Percentiles rank a stretch among this genome's conserved stretches.
Evolutionary conservation across 2,329 filamentous ascomycete genomes (phyloP).

Genomic region (Myriosclerotinia duriaeana): DNA sequence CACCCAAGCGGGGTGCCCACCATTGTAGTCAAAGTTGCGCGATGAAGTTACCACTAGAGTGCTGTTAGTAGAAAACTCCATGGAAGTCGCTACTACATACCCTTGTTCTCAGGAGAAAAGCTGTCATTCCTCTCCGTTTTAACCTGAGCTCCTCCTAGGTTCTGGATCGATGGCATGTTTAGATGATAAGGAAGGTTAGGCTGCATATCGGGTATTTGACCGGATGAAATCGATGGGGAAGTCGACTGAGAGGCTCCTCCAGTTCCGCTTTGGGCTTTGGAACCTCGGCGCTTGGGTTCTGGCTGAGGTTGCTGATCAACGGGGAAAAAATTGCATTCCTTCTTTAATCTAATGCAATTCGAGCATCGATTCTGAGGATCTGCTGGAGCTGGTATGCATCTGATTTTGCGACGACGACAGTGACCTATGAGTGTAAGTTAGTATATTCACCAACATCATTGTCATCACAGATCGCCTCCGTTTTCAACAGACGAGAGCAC

Average conservation of each 20-base stretch:
- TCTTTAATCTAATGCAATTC: conserved; percentile 92
- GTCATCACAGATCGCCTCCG: conserved; percentile 22
- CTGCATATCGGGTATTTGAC: conserved; percentile 46
- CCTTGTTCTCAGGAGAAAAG: conserved; percentile 41
- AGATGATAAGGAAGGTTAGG: conserved; percentile 47
- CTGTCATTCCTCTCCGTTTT: conserved; percentile 43
- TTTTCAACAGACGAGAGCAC: conserved; percentile 16
- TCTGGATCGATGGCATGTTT: conserved; percentile 47
- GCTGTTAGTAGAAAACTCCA: conserved; percentile 29
- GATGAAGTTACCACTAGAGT: conserved; percentile 35
- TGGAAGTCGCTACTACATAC: conserved; percentile 28
- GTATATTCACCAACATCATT: conserved; percentile 20
- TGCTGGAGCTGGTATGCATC: conserved; percentile 75
- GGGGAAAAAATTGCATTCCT: conserved; percentile 88
- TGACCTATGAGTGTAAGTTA: conserved; percentile 59
- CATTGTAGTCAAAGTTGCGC: conserved; percentile 37
- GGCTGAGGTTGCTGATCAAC: conserved; percentile 71
- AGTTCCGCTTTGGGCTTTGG: conserved; percentile 43
- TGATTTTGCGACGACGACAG: conserved; percentile 89
- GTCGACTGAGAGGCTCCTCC: conserved; percentile 48
- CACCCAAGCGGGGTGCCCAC: conserved; percentile 38
- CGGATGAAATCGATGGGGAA: conserved; percentile 49
- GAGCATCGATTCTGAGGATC: conserved; percentile 76
- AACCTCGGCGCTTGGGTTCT: conserved; percentile 44
- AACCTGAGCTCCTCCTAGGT: conserved; percentile 47